Conservation (phyloP, 2,329 filamentous ascomycete species). For the Apiospora hydei region DNA sequence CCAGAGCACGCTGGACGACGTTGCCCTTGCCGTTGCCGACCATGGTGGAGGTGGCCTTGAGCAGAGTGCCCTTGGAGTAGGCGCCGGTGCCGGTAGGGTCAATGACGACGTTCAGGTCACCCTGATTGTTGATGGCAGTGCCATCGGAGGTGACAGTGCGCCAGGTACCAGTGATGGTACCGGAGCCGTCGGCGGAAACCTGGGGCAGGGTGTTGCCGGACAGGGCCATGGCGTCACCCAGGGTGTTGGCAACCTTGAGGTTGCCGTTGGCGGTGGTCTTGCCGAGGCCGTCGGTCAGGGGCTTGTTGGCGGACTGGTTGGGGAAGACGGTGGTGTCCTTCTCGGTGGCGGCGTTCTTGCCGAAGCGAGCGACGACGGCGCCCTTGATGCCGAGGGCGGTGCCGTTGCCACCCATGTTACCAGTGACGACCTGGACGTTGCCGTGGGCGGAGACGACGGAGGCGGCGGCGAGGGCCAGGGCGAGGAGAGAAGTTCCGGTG, state of each 20-base stretch:
- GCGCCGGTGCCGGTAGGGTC: slow-evolving; percentile 32
- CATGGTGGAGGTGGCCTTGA: slow-evolving; percentile 30
- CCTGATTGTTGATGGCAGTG: slow-evolving; percentile 22
- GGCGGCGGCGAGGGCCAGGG: slow-evolving; percentile 31
- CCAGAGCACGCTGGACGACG: slow-evolving; percentile 31
- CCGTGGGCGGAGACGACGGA: slow-evolving; percentile 39
- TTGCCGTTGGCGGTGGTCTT: slow-evolving; percentile 33
- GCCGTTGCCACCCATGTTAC: slow-evolving; percentile 32
- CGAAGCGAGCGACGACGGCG: slow-evolving; percentile 33
- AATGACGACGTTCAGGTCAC: slow-evolving; percentile 32
- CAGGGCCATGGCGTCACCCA: slow-evolving; percentile 29
- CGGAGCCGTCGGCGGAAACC: slow-evolving; percentile 29
- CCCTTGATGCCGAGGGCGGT: slow-evolving; percentile 33
- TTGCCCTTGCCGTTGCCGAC: slow-evolving; percentile 30
- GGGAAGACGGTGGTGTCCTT: slow-evolving; percentile 39
- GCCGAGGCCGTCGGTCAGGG: slow-evolving; percentile 31
- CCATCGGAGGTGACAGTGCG: slow-evolving; percentile 35
- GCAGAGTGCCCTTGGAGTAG: slow-evolving; percentile 30
- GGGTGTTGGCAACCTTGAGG: slow-evolving; percentile 26
- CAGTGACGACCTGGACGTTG: slow-evolving; percentile 30
- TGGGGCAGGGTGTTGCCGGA: slow-evolving; percentile 34
- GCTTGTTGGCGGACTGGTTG: slow-evolving; percentile 26
- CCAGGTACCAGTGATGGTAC: slow-evolving; percentile 32
- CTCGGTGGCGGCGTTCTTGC: slow-evolving; percentile 38
- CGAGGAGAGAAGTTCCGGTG: slow-evolving; percentile 24